phyloP scores from a whole-genome alignment of 2,329 filamentous ascomycete genomes.

The Fonsecaea monophora region DNA sequence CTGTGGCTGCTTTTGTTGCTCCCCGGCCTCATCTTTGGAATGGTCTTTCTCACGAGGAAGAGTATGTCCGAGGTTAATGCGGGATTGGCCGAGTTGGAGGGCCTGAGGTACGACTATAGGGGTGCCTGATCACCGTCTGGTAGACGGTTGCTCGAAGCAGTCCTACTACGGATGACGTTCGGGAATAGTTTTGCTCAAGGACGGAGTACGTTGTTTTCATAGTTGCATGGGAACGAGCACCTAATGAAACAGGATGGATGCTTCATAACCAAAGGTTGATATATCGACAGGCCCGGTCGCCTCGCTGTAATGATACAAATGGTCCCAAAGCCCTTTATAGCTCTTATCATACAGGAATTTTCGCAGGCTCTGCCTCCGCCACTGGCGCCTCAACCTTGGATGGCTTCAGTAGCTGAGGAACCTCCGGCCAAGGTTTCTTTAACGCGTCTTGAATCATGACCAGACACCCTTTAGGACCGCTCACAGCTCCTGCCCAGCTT shows the following conservation, averaged over 20 bases:
- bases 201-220: not conserved
- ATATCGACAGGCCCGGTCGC: not conserved
- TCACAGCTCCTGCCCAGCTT: constrained; percentile 65
- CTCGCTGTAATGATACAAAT: constrained; percentile 31
- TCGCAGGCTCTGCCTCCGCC: constrained; percentile 27
- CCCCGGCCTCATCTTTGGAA: constrained; percentile 34
- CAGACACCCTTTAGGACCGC: constrained; percentile 84
- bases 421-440: constrained; percentile 77
- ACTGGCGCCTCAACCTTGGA: constrained; percentile 22
- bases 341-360: constrained; percentile 23
- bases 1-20: constrained; percentile 40
- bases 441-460: constrained; percentile 89
- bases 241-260: not conserved
- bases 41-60: constrained; percentile 35
- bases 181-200: not conserved
- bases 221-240: not conserved
- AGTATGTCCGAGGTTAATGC: constrained; percentile 38
- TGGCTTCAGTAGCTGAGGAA: constrained; percentile 43
- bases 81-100: constrained; percentile 35
- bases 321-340: constrained; percentile 20
- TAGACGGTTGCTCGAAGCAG: not conserved
- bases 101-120: constrained; percentile 40
- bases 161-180: not conserved
- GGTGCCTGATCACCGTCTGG: constrained; percentile 33
- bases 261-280: not conserved